A percentile compares a stretch with the other conserved stretches of the same genome.
Evolutionary conservation across 2,329 filamentous ascomycete species (phyloP).

Genomic region (Ilyonectria robusta): DNA sequence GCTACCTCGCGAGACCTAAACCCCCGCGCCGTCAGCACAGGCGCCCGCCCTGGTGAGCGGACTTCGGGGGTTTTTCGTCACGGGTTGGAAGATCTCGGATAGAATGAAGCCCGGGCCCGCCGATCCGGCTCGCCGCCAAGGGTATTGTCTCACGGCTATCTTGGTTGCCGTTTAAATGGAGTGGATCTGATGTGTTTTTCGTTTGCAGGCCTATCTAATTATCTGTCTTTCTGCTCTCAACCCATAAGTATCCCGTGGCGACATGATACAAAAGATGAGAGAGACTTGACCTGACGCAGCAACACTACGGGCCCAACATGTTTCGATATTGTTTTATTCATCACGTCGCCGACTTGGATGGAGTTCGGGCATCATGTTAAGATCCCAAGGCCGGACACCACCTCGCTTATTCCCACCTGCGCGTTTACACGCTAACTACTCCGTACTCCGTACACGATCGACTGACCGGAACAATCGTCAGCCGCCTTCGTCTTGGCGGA

Average conservation of each 20-base stretch:
- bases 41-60: not conserved
- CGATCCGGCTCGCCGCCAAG: not conserved
- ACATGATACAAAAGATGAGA: too few relatives aligned
- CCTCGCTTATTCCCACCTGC: not conserved
- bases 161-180: not conserved
- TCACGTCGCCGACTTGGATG: too few relatives aligned
- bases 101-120: not conserved
- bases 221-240: too few relatives aligned
- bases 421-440: not conserved
- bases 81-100: not conserved
- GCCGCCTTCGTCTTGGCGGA: not conserved
- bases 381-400: too few relatives aligned
- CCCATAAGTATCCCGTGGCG: too few relatives aligned
- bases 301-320: too few relatives aligned
- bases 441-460: too few relatives aligned
- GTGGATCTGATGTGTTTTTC: not conserved
- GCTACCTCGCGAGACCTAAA: constrained; percentile 4
- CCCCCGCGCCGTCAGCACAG: constrained; percentile 11
- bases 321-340: too few relatives aligned
- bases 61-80: constrained; percentile 21
- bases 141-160: not conserved
- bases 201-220: too few relatives aligned
- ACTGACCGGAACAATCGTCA: not conserved
- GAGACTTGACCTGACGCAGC: too few relatives aligned
- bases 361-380: too few relatives aligned